phyloP scores from a whole-genome alignment of 2,329 filamentous ascomycete genomes.

The Apiospora phragmitis region DNA sequence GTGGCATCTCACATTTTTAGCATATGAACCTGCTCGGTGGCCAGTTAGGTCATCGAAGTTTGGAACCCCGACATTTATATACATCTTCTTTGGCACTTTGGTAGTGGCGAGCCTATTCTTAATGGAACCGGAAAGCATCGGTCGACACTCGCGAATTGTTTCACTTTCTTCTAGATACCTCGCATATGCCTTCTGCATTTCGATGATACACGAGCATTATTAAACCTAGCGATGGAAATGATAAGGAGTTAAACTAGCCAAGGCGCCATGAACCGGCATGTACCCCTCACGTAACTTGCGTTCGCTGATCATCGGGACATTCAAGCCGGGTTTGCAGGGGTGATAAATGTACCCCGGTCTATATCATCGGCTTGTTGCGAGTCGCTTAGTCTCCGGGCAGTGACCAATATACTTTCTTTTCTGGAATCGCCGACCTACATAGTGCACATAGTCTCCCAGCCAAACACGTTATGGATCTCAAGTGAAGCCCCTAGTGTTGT shows the following conservation, averaged over 20 bases:
- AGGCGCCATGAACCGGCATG: neutral
- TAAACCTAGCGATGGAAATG: neutral
- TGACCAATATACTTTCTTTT: too few relatives aligned
- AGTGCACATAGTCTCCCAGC: neutral
- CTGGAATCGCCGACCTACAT: neutral
- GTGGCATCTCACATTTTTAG: neutral
- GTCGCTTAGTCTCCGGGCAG: too few relatives aligned
- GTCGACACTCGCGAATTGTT: neutral
- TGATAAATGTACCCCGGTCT: neutral
- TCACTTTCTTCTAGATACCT: constrained; percentile 1
- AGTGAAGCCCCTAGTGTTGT: neutral
- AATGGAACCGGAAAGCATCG: neutral
- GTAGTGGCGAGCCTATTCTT: neutral
- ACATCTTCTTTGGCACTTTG: neutral
- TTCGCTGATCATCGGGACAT: neutral
- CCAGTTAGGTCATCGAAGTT: neutral
- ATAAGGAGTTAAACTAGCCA: neutral
- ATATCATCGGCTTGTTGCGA: neutral
- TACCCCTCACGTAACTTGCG: neutral
- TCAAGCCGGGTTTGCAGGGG: neutral
- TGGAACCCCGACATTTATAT: neutral
- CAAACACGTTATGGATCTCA: neutral
- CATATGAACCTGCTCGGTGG: neutral
- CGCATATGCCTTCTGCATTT: neutral
- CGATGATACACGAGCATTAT: neutral